Evolutionary conservation across 1,284 basidiomycete species (phyloP), one percentile per base, ranked within the genome.

Genomic region (Irpex lacteus): DNA sequence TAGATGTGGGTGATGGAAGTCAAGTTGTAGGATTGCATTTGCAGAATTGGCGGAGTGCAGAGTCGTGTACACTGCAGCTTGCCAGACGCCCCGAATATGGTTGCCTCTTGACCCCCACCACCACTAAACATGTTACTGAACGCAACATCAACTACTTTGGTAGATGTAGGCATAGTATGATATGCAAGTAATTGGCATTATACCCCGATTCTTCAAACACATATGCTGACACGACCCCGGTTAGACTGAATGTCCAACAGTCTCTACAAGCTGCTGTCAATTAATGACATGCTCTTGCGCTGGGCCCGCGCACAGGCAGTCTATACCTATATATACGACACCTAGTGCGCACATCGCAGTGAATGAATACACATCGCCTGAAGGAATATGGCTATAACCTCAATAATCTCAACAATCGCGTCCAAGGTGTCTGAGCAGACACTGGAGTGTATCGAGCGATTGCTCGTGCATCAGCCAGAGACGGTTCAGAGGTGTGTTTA

Each of bases 401-500:
- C 7, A 15, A 7, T 50, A 32, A 50, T 36, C 1, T 37, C 49
- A 3, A 32, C 53, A 1, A 49, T 54, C 21, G 32, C 47, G 18
- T 56, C 59, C 26, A 63, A 60, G 18, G 60, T 66, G 13, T 64
- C 67, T 15, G 52, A 58, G 18, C 38, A 60, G 18, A 63, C 65
- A 2, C 60, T 59, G 40, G 47, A 49, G 47, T 65, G 63, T 37
- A 62, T 67, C 9, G 38, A 77, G 50, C 78, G 82, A 49, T 71
- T 87, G n/a, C 54, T 71, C 4, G 62, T 65, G 6, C 71, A 77
- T 66, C 60, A 66, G n/a, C 69, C 74, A 38, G 74, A 79, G 60
- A 67, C 62, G 56, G 74, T 75, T 66, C 79, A 85, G 69, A 71
- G 85, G 86, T 86, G 8, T 3, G 62, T 32, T 15, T 21, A 3